Base-by-base conservation (phyloP, 768 basidiomycete genomes). In the Termitomyces sp. region DNA sequence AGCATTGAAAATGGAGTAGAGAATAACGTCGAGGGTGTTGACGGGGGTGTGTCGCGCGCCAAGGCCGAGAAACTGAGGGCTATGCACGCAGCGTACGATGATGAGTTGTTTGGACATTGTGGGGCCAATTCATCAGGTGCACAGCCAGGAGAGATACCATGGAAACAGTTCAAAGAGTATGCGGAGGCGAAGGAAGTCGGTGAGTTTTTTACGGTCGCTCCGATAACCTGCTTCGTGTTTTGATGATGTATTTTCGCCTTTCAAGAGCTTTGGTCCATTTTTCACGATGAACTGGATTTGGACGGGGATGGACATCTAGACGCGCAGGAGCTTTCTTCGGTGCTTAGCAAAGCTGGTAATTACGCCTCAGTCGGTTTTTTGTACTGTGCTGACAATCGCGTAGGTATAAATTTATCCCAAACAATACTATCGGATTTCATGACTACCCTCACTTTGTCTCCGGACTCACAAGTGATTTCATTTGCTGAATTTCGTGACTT, bases 401-500 rank as follows among this genome's bases (percentile, higher is more conserved):
- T 69, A 95, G 93, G 90, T 53, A 90, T 95, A 59, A 75, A 76
- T 56, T 77, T 93, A 51, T 81, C 85, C 5, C 79, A 85, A 29
- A 72, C 78, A 23, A 90, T 86, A n/a, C 73, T 95, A 29, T 70
- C 81, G 41, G 91, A 97, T 57, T 92, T 97, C 69, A 90, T 95
- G 72, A 76, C 82, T 34, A 86, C 80, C 66, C 79, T 96, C 58
- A 85, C 92, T 8, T 77, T 82, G n/a, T 84, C 87, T 40, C 81
- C 86, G 12, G 79, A 86, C 62, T 83, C 86, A 10, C 82, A 83
- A 70, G 66, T 73, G 14, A 82, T 96, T 71, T 85, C 79, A 58
- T 98, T 96, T 73, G 75, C 78, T 53, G 88, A 95, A 66, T 97
- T 96, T 68, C 80, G 95, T 41, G 90, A 96, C 73, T 95, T 93